A percentile compares a stretch with the other conserved stretches of the same genome.
phyloP scores from a whole-genome alignment of 1,139 yeast species.

The Maudiozyma humilis region DNA sequence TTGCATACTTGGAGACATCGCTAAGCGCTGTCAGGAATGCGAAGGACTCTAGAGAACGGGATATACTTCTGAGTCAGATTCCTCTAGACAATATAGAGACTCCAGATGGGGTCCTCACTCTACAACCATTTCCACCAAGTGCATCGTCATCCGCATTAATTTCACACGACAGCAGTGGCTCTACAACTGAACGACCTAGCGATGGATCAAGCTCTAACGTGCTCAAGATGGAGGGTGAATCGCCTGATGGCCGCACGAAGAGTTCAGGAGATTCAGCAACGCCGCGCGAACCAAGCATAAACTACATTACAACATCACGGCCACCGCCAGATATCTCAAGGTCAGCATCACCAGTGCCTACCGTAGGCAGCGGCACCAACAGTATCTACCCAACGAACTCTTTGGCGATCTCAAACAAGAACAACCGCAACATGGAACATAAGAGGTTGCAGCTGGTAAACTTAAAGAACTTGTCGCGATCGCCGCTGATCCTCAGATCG shows the following conservation, averaged over 20 bases:
- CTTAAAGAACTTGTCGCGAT: constrained; percentile 44
- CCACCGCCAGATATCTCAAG: neutral
- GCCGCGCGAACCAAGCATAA: neutral
- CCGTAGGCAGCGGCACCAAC: constrained; percentile 6
- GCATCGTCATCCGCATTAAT: no score
- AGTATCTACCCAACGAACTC: constrained; percentile 27
- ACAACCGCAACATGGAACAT: constrained; percentile 9
- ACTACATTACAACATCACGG: neutral
- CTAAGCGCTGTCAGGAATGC: constrained; percentile 13
- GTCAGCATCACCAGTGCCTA: constrained; percentile 4
- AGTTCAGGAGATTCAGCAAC: neutral
- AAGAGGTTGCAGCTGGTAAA: constrained; percentile 32
- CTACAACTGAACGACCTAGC: no score
- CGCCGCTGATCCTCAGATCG: constrained; percentile 35
- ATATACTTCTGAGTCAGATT: constrained; percentile 11
- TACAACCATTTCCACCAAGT: neutral
- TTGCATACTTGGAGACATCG: constrained; percentile 18
- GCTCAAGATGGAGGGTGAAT: neutral
- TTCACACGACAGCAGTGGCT: no score
- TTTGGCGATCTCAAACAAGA: constrained; percentile 14
- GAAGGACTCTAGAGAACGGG: constrained; percentile 10
- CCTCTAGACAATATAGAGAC: constrained; percentile 8
- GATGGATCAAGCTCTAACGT: neutral
- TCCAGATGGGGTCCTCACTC: neutral
- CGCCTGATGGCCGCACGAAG: neutral